Base-by-base conservation (phyloP, 768 basidiomycete genomes). In the Lactifluus pinguis region DNA sequence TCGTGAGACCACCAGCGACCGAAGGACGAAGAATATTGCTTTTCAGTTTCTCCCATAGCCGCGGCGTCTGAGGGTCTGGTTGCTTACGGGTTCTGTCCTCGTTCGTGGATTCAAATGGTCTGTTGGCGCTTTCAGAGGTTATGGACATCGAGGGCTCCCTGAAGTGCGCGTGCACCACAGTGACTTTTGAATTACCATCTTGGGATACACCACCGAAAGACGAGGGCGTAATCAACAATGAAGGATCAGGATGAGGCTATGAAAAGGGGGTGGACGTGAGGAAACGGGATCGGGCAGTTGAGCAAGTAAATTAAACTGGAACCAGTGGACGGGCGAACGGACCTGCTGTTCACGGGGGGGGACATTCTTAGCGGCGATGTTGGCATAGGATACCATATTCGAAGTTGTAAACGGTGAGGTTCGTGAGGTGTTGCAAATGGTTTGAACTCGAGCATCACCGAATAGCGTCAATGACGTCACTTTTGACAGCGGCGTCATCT, bases 1-100 rank as follows among this genome's bases (percentile, higher is more conserved):
- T 87, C 62, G 90, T 66, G 32, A 89, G 73, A 47, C 89, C 88
- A 30, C 89, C 86, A 10, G 84, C 83, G 53, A 87, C 81, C 29
- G 82, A 82, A 14, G 88, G 87, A 32, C 81, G 78, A 60, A 89
- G 73, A 29, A 89, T 66, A 65, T 79, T 76, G 32, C 79, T 72
- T 64, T 82, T 83, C 4, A 79, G 71, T 29, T 76, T 64, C 9
- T 77, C 72, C 80, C 80, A 85, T 11, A 83, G 66, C 58, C 83
- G 77, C 54, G 73, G 69, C 32, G 79, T 77, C 68, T 85, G 83
- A 34, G 78, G 77, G 61, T 80, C 76, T 5, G 72, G 52, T 29
- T 71, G 72, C 52, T 73, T 72, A 67, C 76, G 73, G 30, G 53
- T 60, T 38, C 32, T 56, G 38, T 21, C 47, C 30, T 49, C 50